Evolutionary conservation across 768 basidiomycete species (phyloP), one percentile per base, ranked within the genome.

Genomic region (Mycena alexandri): DNA sequence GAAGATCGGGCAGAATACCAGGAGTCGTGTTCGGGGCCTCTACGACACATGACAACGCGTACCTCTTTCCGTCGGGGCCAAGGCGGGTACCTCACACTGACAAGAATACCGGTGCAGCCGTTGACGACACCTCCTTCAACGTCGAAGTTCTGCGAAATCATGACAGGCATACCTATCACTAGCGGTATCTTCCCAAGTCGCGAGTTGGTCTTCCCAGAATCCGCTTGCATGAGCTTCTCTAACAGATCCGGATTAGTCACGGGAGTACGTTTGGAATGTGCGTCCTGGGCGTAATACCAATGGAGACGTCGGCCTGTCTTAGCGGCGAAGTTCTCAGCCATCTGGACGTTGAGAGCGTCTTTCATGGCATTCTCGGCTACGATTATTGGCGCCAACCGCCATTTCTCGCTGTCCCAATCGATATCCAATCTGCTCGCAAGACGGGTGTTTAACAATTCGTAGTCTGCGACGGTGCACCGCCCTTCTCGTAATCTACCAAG

Each of bases 161-260:
- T 71, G 3, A 80, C 75, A 1, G 74, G 77, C 77, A 79, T 79
- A 0, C 79, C 79, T 9, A 75, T 63, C 0, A 75, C 79, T 0
- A 80, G 54, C 2, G 75, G 78, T 0, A 79, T 16, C 10, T 57
- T 46, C 0, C 74, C 71, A 2, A 75, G 60, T 0, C 73, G 53
- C 1, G 71, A 71, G 4, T 71, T 53, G 3, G 71, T 76, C 41
- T 67, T 43, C 1, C 75, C 72, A 0, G 74, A 74, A 58, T 72
- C 57, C 12, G n/a, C n/a, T n/a, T n/a, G n/a, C n/a, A 74, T 14
- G n/a, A 75, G 19, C 16, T 55, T 47, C 0, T 65, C 29, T 21
- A 38, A 0, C 1, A 73, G 17, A 2, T 10, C 22, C 1, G 58
- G 4, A 43, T 67, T 53, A 0, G 3, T 25, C 1, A 74, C 22